These are phyloP conservation scores for Poa pratensis DNA, from an alignment of 176 grass and related monocot genomes.

Conservation along the genomic window DNA sequence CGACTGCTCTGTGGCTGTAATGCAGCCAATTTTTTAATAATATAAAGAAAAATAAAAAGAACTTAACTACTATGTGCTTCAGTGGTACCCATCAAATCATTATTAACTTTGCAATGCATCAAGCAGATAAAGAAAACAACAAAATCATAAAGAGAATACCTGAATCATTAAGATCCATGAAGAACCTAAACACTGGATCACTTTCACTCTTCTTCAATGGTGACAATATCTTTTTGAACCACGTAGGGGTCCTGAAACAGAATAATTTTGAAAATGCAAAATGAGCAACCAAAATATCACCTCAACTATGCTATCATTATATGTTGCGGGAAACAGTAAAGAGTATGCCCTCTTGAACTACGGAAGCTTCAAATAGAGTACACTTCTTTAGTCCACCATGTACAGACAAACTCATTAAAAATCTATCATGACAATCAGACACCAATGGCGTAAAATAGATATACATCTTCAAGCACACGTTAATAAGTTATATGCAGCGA, in stretches of 20 bases:
- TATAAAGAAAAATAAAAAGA: slow-evolving; percentile 16
- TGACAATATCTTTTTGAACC: slow-evolving; percentile 80
- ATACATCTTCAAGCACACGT: neutral
- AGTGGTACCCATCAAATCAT: neutral
- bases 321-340: neutral
- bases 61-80: neutral
- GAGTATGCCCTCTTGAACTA: neutral
- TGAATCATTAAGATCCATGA: slow-evolving; percentile 97
- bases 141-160: slow-evolving; percentile 51
- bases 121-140: slow-evolving; percentile 11
- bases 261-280: slow-evolving; percentile 8
- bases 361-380: neutral
- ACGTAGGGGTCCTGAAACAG: slow-evolving; percentile 64
- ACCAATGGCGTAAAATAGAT: neutral
- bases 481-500: neutral
- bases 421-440: neutral
- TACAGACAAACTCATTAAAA: neutral
- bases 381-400: neutral
- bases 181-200: slow-evolving; percentile 88
- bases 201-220: slow-evolving; percentile 71
- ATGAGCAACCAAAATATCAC: slow-evolving; percentile 1
- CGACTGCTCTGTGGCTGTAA: neutral
- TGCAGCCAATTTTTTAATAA: neutral
- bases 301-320: neutral
- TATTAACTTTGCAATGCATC: slow-evolving; percentile 8